Conservation (phyloP, 148 eudicot species). For the Pouteria glomerata region DNA sequence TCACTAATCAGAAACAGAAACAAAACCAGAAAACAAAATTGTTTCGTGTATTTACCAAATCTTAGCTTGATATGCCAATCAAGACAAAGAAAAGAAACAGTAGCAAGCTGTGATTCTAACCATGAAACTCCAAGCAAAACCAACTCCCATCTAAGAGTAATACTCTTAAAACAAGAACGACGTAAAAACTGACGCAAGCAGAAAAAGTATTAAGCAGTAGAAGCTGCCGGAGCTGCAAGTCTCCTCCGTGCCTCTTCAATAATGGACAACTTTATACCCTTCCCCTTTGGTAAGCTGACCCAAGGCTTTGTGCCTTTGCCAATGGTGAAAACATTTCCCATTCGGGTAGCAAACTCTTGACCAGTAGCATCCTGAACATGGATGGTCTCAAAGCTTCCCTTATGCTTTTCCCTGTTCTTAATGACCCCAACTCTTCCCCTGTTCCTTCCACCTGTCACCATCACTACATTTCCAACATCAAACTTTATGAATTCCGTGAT, state of each 20-base stretch:
- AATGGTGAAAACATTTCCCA: slow-evolving; percentile 46
- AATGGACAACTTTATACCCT: slow-evolving; percentile 55
- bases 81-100: too few species aligned
- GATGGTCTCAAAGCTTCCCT: slow-evolving; percentile 63
- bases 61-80: too few species aligned
- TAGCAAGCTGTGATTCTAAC: not conserved
- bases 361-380: slow-evolving; percentile 54
- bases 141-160: not conserved
- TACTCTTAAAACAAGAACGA: not conserved
- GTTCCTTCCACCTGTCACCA: slow-evolving; percentile 65
- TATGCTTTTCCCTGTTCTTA: slow-evolving; percentile 62
- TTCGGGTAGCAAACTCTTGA: slow-evolving; percentile 67
- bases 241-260: slow-evolving; percentile 52
- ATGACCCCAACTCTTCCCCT: slow-evolving; percentile 56
- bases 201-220: slow-evolving; percentile 8
- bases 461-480: slow-evolving; percentile 54
- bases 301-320: slow-evolving; percentile 58
- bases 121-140: not conserved
- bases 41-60: too few species aligned
- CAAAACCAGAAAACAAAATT: too few species aligned
- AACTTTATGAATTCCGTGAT: slow-evolving; percentile 49
- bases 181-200: not conserved
- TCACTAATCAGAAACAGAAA: too few species aligned
- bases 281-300: slow-evolving; percentile 64
- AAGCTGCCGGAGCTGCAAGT: slow-evolving; percentile 17